These are phyloP conservation scores for Cryoendolithus antarcticus DNA, from an alignment of 2,329 filamentous ascomycete genomes.

Conservation along the genomic window DNA sequence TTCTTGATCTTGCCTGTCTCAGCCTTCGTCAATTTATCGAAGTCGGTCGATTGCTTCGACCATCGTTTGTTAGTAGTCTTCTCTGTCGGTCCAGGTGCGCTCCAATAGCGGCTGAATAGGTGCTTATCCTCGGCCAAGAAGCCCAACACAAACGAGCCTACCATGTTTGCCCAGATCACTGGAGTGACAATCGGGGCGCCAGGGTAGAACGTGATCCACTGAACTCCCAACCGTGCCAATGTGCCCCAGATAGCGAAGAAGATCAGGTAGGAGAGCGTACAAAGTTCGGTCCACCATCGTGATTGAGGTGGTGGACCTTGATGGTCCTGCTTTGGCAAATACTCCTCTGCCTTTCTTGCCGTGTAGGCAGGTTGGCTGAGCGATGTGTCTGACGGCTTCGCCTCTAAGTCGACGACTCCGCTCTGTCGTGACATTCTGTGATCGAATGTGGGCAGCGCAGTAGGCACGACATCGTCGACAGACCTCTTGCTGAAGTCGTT, in stretches of 20 bases:
- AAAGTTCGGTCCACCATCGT: slow-evolving; percentile 24
- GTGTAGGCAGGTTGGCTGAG: too few species aligned
- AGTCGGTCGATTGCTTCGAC: not conserved
- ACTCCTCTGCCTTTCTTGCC: too few species aligned
- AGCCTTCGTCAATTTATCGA: slow-evolving; percentile 20
- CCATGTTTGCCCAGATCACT: slow-evolving; percentile 79
- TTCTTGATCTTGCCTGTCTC: slow-evolving; percentile 52
- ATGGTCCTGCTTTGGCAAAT: too few species aligned
- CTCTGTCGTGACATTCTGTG: too few species aligned
- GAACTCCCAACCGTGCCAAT: slow-evolving; percentile 66
- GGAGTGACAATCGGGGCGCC: slow-evolving; percentile 62
- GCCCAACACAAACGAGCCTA: slow-evolving; percentile 70
- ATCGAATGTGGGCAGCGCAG: too few species aligned
- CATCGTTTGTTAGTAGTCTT: slow-evolving; percentile 24
- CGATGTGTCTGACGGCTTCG: too few species aligned
- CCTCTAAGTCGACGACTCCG: too few species aligned
- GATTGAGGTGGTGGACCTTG: slow-evolving; percentile 6
- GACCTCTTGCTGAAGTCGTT: too few species aligned
- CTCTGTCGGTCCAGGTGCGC: slow-evolving; percentile 26
- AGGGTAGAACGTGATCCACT: slow-evolving; percentile 67
- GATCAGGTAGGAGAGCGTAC: slow-evolving; percentile 66
- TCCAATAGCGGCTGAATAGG: slow-evolving; percentile 59
- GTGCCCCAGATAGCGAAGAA: slow-evolving; percentile 80
- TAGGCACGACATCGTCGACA: too few species aligned
- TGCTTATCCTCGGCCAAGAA: slow-evolving; percentile 69